Evolutionary conservation across 495 filamentous ascomycete species (phyloP).

Genomic region (Xylaria cubensis): DNA sequence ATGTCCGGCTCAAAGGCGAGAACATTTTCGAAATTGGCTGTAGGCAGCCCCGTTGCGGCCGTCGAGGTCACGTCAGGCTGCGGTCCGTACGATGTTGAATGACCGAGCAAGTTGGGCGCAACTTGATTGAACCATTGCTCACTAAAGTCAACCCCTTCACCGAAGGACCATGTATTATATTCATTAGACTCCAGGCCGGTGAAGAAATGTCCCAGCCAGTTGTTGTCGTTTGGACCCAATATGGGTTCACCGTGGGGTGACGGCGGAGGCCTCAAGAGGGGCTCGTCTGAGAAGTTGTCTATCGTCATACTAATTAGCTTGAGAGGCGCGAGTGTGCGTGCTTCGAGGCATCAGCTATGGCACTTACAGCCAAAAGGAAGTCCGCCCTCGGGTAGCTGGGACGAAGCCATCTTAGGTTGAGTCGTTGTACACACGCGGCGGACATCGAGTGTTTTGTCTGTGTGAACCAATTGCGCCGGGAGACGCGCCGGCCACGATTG

Average conservation of each 20-base stretch:
- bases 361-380: constrained; percentile 69
- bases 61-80: constrained; percentile 41
- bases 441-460: constrained; percentile 50
- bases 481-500: neutral
- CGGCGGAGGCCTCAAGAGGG: constrained; percentile 60
- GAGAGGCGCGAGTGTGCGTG: constrained; percentile 12
- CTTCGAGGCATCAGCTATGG: neutral
- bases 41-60: constrained; percentile 28
- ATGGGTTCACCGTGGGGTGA: constrained; percentile 65
- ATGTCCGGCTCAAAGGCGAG: constrained; percentile 36
- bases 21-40: constrained; percentile 30
- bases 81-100: constrained; percentile 66
- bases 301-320: constrained; percentile 34
- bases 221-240: constrained; percentile 66
- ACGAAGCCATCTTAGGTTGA: constrained; percentile 56
- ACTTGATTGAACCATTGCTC: constrained; percentile 63
- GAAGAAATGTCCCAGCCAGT: constrained; percentile 68
- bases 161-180: constrained; percentile 55
- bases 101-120: constrained; percentile 66
- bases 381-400: constrained; percentile 44
- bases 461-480: neutral
- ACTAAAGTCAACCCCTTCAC: constrained; percentile 54
- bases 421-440: constrained; percentile 42
- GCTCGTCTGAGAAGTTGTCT: constrained; percentile 44
- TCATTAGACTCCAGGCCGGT: constrained; percentile 63